Percentiles rank a stretch among this genome's conserved stretches.
phyloP scores from a whole-genome alignment of 371 early-diverging fungal species.

The Rhizopus stolonifer region DNA sequence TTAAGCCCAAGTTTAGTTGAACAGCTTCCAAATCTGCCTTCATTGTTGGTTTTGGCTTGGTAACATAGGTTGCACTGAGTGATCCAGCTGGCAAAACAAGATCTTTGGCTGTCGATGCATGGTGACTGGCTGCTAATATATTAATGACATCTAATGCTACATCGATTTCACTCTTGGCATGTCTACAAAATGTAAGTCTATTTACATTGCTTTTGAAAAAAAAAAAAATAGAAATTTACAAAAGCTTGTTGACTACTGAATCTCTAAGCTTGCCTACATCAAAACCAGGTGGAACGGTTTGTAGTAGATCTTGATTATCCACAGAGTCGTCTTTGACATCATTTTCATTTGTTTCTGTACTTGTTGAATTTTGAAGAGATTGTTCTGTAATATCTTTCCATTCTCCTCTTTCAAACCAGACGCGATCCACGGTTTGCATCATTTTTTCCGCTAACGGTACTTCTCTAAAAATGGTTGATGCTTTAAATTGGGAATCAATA shows the following conservation, averaged over 20 bases:
- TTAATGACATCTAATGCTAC: slow-evolving; percentile 76
- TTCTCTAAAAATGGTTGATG: slow-evolving; percentile 35
- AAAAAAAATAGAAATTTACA: slow-evolving; percentile 21
- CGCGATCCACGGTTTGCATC: slow-evolving; percentile 56
- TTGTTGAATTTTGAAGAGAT: slow-evolving; percentile 29
- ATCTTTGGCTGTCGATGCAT: slow-evolving; percentile 29
- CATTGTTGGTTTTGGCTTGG: slow-evolving; percentile 43
- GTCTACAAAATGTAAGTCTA: slow-evolving; percentile 23
- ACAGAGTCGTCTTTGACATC: slow-evolving; percentile 5
- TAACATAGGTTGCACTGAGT: slow-evolving; percentile 56
- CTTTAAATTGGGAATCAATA: neutral
- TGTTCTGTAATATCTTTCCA: slow-evolving; percentile 54
- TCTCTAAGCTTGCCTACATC: slow-evolving; percentile 43
- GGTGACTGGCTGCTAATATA: slow-evolving; percentile 56
- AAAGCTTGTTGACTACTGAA: slow-evolving; percentile 44
- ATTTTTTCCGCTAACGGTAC: slow-evolving; percentile 52
- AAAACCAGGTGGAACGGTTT: slow-evolving; percentile 26
- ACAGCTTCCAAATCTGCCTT: slow-evolving; percentile 55
- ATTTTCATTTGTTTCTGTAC: slow-evolving; percentile 11
- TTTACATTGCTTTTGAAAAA: neutral
- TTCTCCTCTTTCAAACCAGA: slow-evolving; percentile 56
- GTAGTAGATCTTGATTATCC: slow-evolving; percentile 7
- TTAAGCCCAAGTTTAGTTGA: slow-evolving; percentile 69
- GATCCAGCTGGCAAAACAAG: slow-evolving; percentile 53
- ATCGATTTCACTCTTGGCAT: slow-evolving; percentile 74